A percentile compares a stretch with the other conserved stretches of the same genome.
Conservation (phyloP, 2,329 filamentous ascomycete species). For the Exophiala sideris region DNA sequence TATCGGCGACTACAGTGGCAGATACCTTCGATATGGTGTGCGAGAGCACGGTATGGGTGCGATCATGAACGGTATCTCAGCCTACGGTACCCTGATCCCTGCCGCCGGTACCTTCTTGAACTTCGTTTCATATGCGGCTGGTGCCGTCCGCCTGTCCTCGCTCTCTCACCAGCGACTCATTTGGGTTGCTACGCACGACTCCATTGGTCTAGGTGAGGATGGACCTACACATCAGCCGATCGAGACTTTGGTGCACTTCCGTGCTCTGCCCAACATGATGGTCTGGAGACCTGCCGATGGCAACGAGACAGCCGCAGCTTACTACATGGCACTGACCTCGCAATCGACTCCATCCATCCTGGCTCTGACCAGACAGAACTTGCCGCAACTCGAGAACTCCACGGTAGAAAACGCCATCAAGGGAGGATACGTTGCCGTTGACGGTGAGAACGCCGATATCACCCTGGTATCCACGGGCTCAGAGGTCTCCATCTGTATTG, state of each 20-base stretch:
- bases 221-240: slow-evolving; percentile 99
- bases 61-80: slow-evolving; percentile 71
- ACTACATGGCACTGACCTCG: slow-evolving; percentile 90
- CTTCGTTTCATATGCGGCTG: slow-evolving; percentile 97
- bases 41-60: slow-evolving; percentile 52
- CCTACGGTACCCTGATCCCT: slow-evolving; percentile 92
- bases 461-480: slow-evolving; percentile 94
- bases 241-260: slow-evolving; percentile 97
- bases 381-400: slow-evolving; percentile 94
- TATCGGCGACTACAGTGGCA: slow-evolving; percentile 84
- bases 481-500: slow-evolving; percentile 89
- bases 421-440: slow-evolving; percentile 89
- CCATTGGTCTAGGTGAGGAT: slow-evolving; percentile 97
- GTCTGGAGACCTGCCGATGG: slow-evolving; percentile 98
- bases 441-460: slow-evolving; percentile 77
- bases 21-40: slow-evolving; percentile 65
- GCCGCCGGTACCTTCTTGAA: slow-evolving; percentile 97
- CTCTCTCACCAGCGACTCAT: slow-evolving; percentile 87
- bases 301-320: slow-evolving; percentile 96
- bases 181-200: slow-evolving; percentile 98
- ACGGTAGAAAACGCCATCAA: slow-evolving; percentile 85
- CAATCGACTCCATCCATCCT: slow-evolving; percentile 89
- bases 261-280: slow-evolving; percentile 97
- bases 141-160: slow-evolving; percentile 88
- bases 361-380: slow-evolving; percentile 94